phyloP scores from a whole-genome alignment of 1,139 yeast species.

The Lodderomyces margitis region DNA sequence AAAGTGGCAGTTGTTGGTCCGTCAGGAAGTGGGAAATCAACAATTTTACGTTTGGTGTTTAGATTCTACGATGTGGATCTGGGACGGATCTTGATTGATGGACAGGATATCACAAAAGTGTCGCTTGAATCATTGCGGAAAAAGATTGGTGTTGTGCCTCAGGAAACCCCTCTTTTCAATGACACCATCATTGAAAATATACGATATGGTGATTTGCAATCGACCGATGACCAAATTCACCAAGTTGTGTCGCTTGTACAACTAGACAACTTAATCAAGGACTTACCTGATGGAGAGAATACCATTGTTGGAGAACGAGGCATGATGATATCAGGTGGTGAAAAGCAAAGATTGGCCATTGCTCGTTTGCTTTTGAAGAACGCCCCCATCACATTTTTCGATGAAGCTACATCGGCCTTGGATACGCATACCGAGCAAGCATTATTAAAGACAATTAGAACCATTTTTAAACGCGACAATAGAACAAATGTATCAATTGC shows the following conservation, averaged over 20 bases:
- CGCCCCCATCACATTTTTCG: constrained; percentile 90
- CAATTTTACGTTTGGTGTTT: constrained; percentile 78
- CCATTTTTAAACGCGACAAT: constrained; percentile 53
- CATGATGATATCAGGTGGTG: constrained; percentile 98
- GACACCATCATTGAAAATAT: constrained; percentile 87
- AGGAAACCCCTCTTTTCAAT: constrained; percentile 93
- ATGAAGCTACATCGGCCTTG: constrained; percentile 94
- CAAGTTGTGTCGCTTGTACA: constrained; percentile 68
- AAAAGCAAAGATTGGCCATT: constrained; percentile 91
- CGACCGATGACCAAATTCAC: constrained; percentile 70
- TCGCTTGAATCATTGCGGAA: constrained; percentile 72
- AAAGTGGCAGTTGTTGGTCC: constrained; percentile 95
- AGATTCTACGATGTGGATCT: constrained; percentile 81
- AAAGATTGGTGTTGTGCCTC: constrained; percentile 91
- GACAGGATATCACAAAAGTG: constrained; percentile 79
- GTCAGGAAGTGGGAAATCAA: constrained; percentile 93
- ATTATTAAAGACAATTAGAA: constrained; percentile 67
- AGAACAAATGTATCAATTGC: constrained; percentile 90
- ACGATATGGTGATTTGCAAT: constrained; percentile 76
- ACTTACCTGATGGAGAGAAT: constrained; percentile 77
- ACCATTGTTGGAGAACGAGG: constrained; percentile 99
- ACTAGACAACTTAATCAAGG: constrained; percentile 58
- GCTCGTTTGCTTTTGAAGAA: constrained; percentile 81
- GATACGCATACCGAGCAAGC: constrained; percentile 96
- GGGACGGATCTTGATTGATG: constrained; percentile 84